Evolutionary conservation across 495 filamentous ascomycete genomes (phyloP), one percentile per base, ranked within the genome.

Genomic region (Penicillium malachiteum): DNA sequence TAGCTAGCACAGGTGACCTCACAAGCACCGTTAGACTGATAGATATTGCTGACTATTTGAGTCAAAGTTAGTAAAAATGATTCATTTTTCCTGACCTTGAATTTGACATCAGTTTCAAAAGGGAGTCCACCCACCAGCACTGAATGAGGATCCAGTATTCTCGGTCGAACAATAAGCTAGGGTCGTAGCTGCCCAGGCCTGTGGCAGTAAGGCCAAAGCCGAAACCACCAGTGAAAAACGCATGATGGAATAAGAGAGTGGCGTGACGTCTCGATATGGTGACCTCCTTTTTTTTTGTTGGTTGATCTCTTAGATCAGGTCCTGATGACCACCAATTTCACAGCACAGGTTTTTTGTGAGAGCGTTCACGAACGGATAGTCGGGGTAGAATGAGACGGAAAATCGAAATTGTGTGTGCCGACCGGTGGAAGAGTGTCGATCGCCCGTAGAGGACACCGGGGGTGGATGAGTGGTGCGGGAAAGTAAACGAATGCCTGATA

Each of bases 11-110:
- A 92, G 40, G 73, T 73, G 3, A 70, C 58, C 42, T 64, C 50
- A 60, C 89, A 92, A 10, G 73, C 68, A 42, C 88, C 88, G 59
- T 86, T 83, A 16, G 86, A 89, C 63, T 91, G 86, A 57, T 71
- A 90, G 21, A 69, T 79, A 62, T 73, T 71, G 44, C 51, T 55
- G n/a, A 78, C 85, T 88, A 26, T 26, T 26, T 26, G 41, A 49
- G 39, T 17, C 43, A 69, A 14, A 59, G 48, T 45, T 32, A 47
- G 43, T 31, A 30, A 55, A 48, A 43, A 40, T 4, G 21, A 26
- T 26, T 26, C 4, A 26, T 37, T 9, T 37, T 37, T 2, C 8
- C 40, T 41, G 2, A 26, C 21, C 30, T 9, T n/a, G 3, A 49
- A 17, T n/a, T 35, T 37, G 12, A 10, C 34, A 3, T 9, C 9